A percentile compares a stretch with the other conserved stretches of the same genome.
Conservation (phyloP, 2,329 filamentous ascomycete species). For the Ustilaginoidea virens region DNA sequence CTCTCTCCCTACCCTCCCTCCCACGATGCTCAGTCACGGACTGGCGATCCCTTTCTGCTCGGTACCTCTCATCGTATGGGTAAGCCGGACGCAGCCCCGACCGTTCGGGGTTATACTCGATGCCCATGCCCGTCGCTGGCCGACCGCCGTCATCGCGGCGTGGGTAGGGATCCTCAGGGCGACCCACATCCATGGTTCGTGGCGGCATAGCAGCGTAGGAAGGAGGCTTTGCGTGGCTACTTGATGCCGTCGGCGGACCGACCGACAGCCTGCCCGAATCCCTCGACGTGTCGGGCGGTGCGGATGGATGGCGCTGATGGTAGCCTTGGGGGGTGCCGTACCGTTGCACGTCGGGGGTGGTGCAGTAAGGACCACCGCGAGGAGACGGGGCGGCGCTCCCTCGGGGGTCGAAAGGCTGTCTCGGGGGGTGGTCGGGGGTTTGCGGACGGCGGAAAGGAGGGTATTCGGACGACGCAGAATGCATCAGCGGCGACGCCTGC, state of each 20-base stretch:
- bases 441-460: slow-evolving; percentile 49
- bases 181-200: slow-evolving; percentile 30
- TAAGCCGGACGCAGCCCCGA: slow-evolving; percentile 25
- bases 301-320: slow-evolving; percentile 32
- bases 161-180: slow-evolving; percentile 27
- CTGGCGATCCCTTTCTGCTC: slow-evolving; percentile 31
- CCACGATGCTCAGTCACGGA: slow-evolving; percentile 28
- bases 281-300: slow-evolving; percentile 27
- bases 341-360: slow-evolving; percentile 42
- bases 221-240: slow-evolving; percentile 32
- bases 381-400: slow-evolving; percentile 31
- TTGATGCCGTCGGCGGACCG: slow-evolving; percentile 31
- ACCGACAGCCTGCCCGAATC: slow-evolving; percentile 22
- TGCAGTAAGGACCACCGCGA: slow-evolving; percentile 33
- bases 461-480: slow-evolving; percentile 41
- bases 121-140: slow-evolving; percentile 16
- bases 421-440: slow-evolving; percentile 60
- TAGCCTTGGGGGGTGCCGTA: slow-evolving; percentile 46
- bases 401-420: slow-evolving; percentile 36
- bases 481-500: slow-evolving; percentile 41
- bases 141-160: slow-evolving; percentile 35
- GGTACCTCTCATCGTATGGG: slow-evolving; percentile 38
- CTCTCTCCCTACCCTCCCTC: slow-evolving; percentile 27
- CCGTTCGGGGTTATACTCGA: slow-evolving; percentile 39
- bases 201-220: slow-evolving; percentile 28